phyloP scores from a whole-genome alignment of 768 basidiomycete species.

The Rhodotorula graminis region DNA sequence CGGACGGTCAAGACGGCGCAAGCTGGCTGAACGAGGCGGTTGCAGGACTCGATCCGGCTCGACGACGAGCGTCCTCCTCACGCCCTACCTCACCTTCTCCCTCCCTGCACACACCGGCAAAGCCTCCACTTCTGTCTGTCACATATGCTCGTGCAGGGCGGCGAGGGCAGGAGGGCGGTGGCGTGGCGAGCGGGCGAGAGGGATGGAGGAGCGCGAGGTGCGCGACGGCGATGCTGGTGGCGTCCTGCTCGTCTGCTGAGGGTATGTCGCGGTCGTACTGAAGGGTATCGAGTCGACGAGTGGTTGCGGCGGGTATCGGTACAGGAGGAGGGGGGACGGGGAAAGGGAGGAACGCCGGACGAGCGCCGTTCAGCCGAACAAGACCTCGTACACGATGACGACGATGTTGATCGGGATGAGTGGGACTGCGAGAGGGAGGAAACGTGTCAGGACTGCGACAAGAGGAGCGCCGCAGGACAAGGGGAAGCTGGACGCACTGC shows the following conservation, averaged over 20 bases:
- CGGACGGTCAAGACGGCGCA: too few relatives aligned
- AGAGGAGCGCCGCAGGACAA: constrained; percentile 4
- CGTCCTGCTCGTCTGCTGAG: too few relatives aligned
- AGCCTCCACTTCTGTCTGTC: too few relatives aligned
- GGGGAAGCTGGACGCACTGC: constrained; percentile 64
- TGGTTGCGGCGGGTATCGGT: neutral
- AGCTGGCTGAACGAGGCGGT: too few relatives aligned
- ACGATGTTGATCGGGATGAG: constrained; percentile 80
- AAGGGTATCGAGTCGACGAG: neutral
- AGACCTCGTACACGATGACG: constrained; percentile 73
- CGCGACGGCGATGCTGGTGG: neutral
- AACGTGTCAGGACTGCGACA: neutral
- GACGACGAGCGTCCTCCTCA: too few relatives aligned
- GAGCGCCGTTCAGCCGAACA: constrained; percentile 20
- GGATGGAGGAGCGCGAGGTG: neutral
- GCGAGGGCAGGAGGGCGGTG: too few relatives aligned
- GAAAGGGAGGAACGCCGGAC: too few relatives aligned
- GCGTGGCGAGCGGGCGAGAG: too few relatives aligned
- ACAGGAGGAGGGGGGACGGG: neutral
- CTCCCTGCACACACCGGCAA: too few relatives aligned
- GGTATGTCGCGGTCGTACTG: neutral
- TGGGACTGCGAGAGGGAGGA: constrained; percentile 61
- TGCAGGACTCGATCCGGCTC: too few relatives aligned
- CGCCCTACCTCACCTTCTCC: too few relatives aligned
- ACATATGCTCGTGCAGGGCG: too few relatives aligned